phyloP scores from a whole-genome alignment of 2,329 filamentous ascomycete species.

The Penicillium concentricum region DNA sequence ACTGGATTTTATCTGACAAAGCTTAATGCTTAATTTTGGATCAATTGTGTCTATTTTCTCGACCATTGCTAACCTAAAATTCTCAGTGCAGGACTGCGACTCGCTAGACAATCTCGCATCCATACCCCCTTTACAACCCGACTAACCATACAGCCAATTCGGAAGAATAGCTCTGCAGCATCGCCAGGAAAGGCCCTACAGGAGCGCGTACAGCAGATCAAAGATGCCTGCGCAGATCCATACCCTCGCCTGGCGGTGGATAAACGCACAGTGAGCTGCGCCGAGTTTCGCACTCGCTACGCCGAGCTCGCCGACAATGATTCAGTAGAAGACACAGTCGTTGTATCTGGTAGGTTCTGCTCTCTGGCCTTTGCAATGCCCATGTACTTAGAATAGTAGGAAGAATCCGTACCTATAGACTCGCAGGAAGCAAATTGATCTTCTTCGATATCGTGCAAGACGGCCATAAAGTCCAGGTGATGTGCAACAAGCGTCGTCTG shows the following conservation, averaged over 20 bases:
- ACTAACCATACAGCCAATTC: slow-evolving; percentile 22
- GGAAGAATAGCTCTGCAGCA: slow-evolving; percentile 29
- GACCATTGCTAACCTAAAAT: slow-evolving; percentile 23
- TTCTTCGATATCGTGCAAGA: slow-evolving; percentile 81
- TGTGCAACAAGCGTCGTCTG: slow-evolving; percentile 63
- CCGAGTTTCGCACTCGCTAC: slow-evolving; percentile 41
- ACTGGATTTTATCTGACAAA: slow-evolving; percentile 23
- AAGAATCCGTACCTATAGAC: slow-evolving; percentile 70
- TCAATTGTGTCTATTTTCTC: slow-evolving; percentile 6
- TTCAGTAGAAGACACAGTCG: slow-evolving; percentile 41
- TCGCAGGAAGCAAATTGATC: slow-evolving; percentile 72
- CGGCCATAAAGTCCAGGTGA: slow-evolving; percentile 69
- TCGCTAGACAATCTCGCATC: slow-evolving; percentile 8
- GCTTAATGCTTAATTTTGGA: slow-evolving; percentile 18
- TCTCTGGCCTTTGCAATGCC: slow-evolving; percentile 17
- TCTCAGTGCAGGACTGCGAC: slow-evolving; percentile 27
- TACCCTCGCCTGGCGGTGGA: slow-evolving; percentile 40
- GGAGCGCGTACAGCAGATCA: slow-evolving; percentile 40
- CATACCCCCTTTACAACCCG: slow-evolving; percentile 6
- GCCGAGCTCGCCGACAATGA: slow-evolving; percentile 38
- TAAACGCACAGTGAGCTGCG: slow-evolving; percentile 32
- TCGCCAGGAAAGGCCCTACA: slow-evolving; percentile 36
- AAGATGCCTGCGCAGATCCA: slow-evolving; percentile 33
- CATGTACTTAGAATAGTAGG: slow-evolving; percentile 56
- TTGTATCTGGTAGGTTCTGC: slow-evolving; percentile 44